Evolutionary conservation across 257 asterid species (phyloP).

Genomic region (Penstemon newberryi): DNA sequence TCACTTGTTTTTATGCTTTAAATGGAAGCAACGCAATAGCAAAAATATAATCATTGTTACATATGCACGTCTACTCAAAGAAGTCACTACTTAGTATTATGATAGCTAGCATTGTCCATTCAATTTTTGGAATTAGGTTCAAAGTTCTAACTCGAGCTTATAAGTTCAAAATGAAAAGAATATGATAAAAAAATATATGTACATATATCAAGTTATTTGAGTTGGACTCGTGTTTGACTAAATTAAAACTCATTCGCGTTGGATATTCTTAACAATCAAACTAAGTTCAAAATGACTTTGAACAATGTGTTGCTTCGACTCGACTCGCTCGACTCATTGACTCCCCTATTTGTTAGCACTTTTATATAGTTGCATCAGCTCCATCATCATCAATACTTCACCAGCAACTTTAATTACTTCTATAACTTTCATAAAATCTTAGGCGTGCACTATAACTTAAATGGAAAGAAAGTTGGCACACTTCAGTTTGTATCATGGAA

Average conservation of each 20-base stretch:
- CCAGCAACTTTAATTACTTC: background rate
- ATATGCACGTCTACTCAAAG: slow-evolving; percentile 25
- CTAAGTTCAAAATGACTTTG: too few species aligned
- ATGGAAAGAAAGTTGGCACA: slow-evolving; percentile 17
- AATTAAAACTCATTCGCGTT: too few species aligned
- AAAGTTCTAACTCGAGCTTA: too few species aligned
- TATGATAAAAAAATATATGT: too few species aligned
- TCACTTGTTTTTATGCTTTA: slow-evolving; percentile 22
- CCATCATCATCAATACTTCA: background rate
- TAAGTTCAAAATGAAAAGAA: too few species aligned
- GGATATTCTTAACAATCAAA: too few species aligned
- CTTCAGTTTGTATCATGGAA: slow-evolving; percentile 13
- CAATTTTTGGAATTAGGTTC: background rate
- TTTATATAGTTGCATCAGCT: background rate
- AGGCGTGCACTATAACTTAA: slow-evolving; percentile 27
- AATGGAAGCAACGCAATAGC: slow-evolving; percentile 34
- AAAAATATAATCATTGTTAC: slow-evolving; percentile 33
- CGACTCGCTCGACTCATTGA: too few species aligned
- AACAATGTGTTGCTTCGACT: too few species aligned
- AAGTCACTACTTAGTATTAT: slow-evolving; percentile 21
- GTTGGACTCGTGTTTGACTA: too few species aligned
- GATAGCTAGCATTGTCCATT: slow-evolving; percentile 12
- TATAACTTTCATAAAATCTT: slow-evolving; percentile 14
- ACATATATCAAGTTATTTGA: too few species aligned
- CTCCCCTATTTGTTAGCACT: background rate